These are phyloP conservation scores for Noccaea caerulescens DNA, from an alignment of 345 rosid genomes.

Conservation along the genomic window DNA sequence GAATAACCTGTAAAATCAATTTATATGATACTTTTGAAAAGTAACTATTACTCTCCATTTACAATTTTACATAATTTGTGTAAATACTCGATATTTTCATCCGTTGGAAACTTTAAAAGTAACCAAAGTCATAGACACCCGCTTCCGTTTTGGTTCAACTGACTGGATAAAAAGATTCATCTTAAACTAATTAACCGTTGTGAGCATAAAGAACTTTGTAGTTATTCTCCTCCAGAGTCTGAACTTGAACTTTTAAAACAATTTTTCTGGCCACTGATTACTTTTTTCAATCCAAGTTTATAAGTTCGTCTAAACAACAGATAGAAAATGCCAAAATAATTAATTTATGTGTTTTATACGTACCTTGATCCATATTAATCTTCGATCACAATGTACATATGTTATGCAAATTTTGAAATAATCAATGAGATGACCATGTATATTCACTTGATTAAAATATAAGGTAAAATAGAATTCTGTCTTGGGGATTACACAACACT, in stretches of 20 bases:
- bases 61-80: constrained; percentile 10
- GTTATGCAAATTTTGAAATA: neutral
- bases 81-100: constrained; percentile 4
- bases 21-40: constrained; percentile 24
- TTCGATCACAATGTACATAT: neutral
- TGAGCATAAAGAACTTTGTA: neutral
- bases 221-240: constrained; percentile 7
- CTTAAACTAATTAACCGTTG: neutral
- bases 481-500: neutral
- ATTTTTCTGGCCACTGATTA: constrained; percentile 17
- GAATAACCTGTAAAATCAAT: constrained; percentile 25
- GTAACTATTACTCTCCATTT: constrained; percentile 24
- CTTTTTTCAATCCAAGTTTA: neutral
- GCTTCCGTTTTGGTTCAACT: constrained; percentile 17
- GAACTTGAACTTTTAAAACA: constrained; percentile 3
- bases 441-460: neutral
- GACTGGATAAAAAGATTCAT: constrained; percentile 12
- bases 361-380: neutral
- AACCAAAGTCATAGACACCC: constrained; percentile 21
- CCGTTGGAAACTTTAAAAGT: constrained; percentile 36
- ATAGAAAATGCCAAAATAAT: neutral
- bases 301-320: neutral
- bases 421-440: neutral
- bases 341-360: neutral
- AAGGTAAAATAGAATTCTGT: neutral